These are phyloP conservation scores for Clonostachys rosea DNA, from an alignment of 2,329 filamentous ascomycete species.

Conservation along the genomic window DNA sequence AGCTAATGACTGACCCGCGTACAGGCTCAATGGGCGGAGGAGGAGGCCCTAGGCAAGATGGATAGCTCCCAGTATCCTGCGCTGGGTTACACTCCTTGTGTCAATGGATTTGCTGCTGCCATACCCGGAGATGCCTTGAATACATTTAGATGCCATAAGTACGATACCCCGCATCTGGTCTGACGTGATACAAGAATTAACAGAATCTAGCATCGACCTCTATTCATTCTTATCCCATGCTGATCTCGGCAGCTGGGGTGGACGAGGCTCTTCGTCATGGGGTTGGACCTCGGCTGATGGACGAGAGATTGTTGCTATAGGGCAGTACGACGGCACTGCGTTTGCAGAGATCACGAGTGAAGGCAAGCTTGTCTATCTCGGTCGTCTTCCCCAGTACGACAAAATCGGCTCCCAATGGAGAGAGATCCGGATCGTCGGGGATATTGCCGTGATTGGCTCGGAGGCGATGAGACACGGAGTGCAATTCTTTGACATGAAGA, in stretches of 20 bases:
- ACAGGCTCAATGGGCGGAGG: slow-evolving; percentile 23
- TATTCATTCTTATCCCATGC: slow-evolving; percentile 51
- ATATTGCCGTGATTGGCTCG: slow-evolving; percentile 24
- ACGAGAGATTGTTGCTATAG: slow-evolving; percentile 37
- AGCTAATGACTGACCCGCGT: not conserved
- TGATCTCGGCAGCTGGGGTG: slow-evolving; percentile 38
- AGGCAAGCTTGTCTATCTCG: slow-evolving; percentile 36
- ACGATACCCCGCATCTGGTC: not conserved
- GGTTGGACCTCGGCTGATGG: slow-evolving; percentile 33
- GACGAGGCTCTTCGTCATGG: slow-evolving; percentile 31
- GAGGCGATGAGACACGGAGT: slow-evolving; percentile 45
- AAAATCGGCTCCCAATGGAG: slow-evolving; percentile 27
- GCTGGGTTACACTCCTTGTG: slow-evolving; percentile 31
- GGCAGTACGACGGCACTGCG: slow-evolving; percentile 36
- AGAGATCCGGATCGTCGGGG: slow-evolving; percentile 25
- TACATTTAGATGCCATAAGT: slow-evolving; percentile 44
- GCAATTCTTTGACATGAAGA: slow-evolving; percentile 59
- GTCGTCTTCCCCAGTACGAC: slow-evolving; percentile 30
- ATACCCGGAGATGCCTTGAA: slow-evolving; percentile 37
- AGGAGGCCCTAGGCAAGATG: slow-evolving; percentile 23
- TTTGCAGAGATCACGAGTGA: slow-evolving; percentile 35
- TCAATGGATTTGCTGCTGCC: slow-evolving; percentile 35
- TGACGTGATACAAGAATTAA: not conserved
- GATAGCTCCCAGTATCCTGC: slow-evolving; percentile 26
- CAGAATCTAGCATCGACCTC: slow-evolving; percentile 29